Evolutionary conservation across 2,329 filamentous ascomycete species (phyloP).

Genomic region (Cladophialophora psammophila): DNA sequence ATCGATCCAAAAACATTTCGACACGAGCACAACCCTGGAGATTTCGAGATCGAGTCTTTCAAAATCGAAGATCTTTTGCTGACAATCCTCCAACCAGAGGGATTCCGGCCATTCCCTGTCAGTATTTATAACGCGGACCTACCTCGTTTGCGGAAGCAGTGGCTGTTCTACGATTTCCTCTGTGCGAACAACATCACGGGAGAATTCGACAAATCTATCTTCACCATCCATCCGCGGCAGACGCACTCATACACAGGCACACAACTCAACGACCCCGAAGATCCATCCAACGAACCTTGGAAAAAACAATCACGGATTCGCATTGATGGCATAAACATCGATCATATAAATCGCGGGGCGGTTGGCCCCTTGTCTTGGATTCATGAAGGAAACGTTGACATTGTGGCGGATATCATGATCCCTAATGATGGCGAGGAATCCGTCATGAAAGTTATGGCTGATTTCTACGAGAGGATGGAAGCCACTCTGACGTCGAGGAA

Average conservation of each 20-base stretch:
- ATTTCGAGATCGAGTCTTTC: slow-evolving; percentile 97
- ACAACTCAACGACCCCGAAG: slow-evolving; percentile 60
- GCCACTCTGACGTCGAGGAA: slow-evolving; percentile 54
- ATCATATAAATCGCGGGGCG: slow-evolving; percentile 92
- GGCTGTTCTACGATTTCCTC: slow-evolving; percentile 97
- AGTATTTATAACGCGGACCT: slow-evolving; percentile 97
- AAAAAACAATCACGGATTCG: slow-evolving; percentile 94
- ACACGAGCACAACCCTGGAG: slow-evolving; percentile 85
- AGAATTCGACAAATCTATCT: slow-evolving; percentile 92
- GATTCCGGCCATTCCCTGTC: slow-evolving; percentile 92
- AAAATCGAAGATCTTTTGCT: slow-evolving; percentile 93
- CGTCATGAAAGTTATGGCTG: slow-evolving; percentile 92
- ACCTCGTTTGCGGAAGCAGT: slow-evolving; percentile 90
- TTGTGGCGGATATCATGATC: slow-evolving; percentile 94
- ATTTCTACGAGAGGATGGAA: slow-evolving; percentile 95
- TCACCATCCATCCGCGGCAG: slow-evolving; percentile 95
- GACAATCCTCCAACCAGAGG: slow-evolving; percentile 86
- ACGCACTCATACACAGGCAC: slow-evolving; percentile 78
- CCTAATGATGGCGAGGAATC: slow-evolving; percentile 87
- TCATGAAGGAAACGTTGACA: slow-evolving; percentile 94
- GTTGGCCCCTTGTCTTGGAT: slow-evolving; percentile 98
- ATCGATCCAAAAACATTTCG: slow-evolving; percentile 86
- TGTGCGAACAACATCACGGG: slow-evolving; percentile 96
- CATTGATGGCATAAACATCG: slow-evolving; percentile 92
- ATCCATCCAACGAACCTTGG: slow-evolving; percentile 71